phyloP scores from a whole-genome alignment of 257 asterid genomes.

The Fraxinus pennsylvanica region DNA sequence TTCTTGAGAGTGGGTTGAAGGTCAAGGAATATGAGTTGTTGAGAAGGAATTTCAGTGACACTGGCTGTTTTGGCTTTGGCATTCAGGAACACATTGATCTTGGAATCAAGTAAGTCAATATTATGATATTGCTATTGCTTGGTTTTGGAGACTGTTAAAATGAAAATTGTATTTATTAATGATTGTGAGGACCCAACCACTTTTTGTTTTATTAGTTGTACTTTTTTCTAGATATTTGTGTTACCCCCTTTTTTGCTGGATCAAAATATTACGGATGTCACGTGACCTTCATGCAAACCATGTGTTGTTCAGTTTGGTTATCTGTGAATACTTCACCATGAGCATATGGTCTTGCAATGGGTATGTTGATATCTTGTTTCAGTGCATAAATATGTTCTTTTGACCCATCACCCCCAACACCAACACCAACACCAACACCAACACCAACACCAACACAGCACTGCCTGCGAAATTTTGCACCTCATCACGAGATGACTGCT shows the following conservation, averaged over 20 bases:
- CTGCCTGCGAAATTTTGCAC: no score
- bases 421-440: no score
- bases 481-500: no score
- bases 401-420: no score
- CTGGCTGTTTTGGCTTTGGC: constrained; percentile 56
- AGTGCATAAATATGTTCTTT: neutral
- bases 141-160: neutral
- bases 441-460: no score
- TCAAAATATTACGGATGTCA: neutral
- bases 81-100: constrained; percentile 56
- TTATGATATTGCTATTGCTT: neutral
- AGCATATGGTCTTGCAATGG: neutral
- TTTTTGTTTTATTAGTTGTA: neutral
- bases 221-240: neutral
- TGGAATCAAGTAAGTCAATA: constrained; percentile 39
- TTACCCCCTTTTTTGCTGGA: neutral
- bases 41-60: constrained; percentile 47
- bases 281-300: neutral
- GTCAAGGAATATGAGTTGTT: constrained; percentile 54
- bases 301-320: neutral
- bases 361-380: neutral
- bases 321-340: neutral
- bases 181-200: neutral
- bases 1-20: constrained; percentile 51
- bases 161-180: neutral